These are phyloP conservation scores for Powellomyces hirtus DNA, from an alignment of 192 early-diverging fungal species.

Conservation along the genomic window DNA sequence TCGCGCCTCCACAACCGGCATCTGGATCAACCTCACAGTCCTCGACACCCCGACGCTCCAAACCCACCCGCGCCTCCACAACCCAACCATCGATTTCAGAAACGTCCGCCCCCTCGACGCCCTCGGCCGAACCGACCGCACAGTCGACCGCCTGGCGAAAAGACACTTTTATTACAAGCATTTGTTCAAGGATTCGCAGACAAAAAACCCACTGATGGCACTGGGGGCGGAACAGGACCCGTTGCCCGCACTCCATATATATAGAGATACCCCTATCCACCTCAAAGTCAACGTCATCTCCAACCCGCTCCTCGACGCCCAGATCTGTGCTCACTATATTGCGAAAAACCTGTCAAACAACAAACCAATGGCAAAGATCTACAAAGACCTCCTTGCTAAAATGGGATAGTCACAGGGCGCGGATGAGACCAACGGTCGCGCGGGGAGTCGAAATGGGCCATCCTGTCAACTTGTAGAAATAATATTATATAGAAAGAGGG, in stretches of 20 bases:
- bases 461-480: no score
- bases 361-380: slow-evolving; percentile 33
- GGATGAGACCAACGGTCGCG: no score
- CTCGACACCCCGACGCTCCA: slow-evolving; percentile 16
- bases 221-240: slow-evolving; percentile 15
- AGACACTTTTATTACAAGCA: slow-evolving; percentile 26
- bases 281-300: slow-evolving; percentile 47
- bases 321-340: slow-evolving; percentile 46
- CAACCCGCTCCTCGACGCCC: slow-evolving; percentile 52
- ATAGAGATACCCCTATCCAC: slow-evolving; percentile 41
- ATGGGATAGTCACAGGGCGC: slow-evolving; percentile 10
- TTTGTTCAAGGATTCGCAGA: slow-evolving; percentile 26
- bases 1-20: slow-evolving; percentile 47
- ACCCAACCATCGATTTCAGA: slow-evolving; percentile 34
- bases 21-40: slow-evolving; percentile 54
- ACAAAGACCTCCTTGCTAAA: slow-evolving; percentile 30
- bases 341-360: slow-evolving; percentile 24
- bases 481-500: no score
- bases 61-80: slow-evolving; percentile 25
- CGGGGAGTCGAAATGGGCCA: no score
- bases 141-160: slow-evolving; percentile 22
- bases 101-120: slow-evolving; percentile 24
- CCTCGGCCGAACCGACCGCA: slow-evolving; percentile 40
- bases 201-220: slow-evolving; percentile 22
- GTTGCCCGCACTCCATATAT: slow-evolving; percentile 43